Evolutionary conservation across 2,329 filamentous ascomycete species (phyloP).

Genomic region (Hirsutella minnesotensis): DNA sequence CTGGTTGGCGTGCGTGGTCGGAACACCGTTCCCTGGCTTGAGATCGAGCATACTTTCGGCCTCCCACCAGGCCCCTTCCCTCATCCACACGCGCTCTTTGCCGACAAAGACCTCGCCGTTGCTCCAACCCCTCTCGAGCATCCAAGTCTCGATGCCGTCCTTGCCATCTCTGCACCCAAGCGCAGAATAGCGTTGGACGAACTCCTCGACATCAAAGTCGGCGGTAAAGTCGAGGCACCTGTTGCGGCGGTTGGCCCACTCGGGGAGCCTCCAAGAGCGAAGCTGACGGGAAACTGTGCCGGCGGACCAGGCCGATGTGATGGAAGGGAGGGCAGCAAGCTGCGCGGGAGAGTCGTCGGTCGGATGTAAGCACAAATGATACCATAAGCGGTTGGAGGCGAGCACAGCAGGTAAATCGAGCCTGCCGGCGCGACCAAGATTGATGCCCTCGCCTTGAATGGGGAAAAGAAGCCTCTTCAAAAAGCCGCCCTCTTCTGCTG

Average conservation of each 20-base stretch:
- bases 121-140: conserved; percentile 92
- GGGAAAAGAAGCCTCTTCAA: conserved; percentile 75
- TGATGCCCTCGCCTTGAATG: conserved; percentile 63
- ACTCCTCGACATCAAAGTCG: conserved; percentile 92
- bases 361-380: conserved; percentile 82
- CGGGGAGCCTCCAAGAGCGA: conserved; percentile 82
- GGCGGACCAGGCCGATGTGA: conserved; percentile 84
- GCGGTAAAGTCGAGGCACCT: conserved; percentile 90
- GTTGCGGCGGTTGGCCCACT: conserved; percentile 92
- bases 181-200: conserved; percentile 66
- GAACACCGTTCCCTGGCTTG: conserved; percentile 47
- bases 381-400: conserved; percentile 84
- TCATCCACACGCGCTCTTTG: conserved; percentile 87
- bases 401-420: conserved; percentile 67
- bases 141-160: conserved; percentile 89
- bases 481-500: conserved; percentile 72
- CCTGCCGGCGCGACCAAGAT: conserved; percentile 64
- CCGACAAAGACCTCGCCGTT: conserved; percentile 93
- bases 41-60: conserved; percentile 92
- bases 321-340: conserved; percentile 58
- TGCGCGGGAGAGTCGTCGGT: conserved; percentile 74
- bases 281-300: conserved; percentile 86
- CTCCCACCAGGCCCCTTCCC: conserved; percentile 93
- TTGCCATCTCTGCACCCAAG: conserved; percentile 82
- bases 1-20: conserved; percentile 21